Conservation (phyloP, 768 basidiomycete genomes). For the Fibroporia radiculosa region DNA sequence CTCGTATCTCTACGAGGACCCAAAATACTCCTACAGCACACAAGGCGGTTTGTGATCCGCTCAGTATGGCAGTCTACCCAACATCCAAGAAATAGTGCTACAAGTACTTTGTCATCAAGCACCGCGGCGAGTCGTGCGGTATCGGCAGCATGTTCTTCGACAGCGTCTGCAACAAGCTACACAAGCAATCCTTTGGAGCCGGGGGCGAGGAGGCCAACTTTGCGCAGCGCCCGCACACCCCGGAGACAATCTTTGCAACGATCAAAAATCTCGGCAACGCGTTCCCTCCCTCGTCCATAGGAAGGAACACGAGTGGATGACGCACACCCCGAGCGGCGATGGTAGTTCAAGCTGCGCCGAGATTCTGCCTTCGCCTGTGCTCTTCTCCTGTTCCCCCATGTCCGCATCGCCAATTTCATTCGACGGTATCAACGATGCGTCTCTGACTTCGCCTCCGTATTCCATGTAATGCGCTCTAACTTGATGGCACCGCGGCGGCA, state of each 20-base stretch:
- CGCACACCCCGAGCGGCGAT: slow-evolving; percentile 47
- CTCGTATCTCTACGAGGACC: slow-evolving; percentile 87
- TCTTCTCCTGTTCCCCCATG: no score
- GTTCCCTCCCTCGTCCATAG: slow-evolving; percentile 86
- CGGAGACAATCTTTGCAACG: slow-evolving; percentile 71
- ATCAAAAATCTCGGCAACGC: slow-evolving; percentile 65
- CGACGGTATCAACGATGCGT: no score
- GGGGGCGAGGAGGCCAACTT: slow-evolving; percentile 14
- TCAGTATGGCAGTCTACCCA: slow-evolving; percentile 61
- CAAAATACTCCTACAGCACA: slow-evolving; percentile 75
- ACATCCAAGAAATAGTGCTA: slow-evolving; percentile 95
- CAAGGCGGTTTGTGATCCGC: slow-evolving; percentile 66
- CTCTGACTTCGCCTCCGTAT: no score
- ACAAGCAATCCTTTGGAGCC: slow-evolving; percentile 47
- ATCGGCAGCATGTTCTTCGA: slow-evolving; percentile 97
- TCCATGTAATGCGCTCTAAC: no score
- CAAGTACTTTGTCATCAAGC: slow-evolving; percentile 91
- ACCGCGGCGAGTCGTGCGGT: slow-evolving; percentile 80
- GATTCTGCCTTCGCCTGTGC: no score
- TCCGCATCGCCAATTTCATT: no score
- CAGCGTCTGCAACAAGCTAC: slow-evolving; percentile 65
- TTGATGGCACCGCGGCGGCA: no score
- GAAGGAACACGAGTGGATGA: slow-evolving; percentile 64
- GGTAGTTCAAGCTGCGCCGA: no score
- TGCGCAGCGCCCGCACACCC: slow-evolving; percentile 39